phyloP scores from a whole-genome alignment of 306 rosid species.

The Dryas octopetala region DNA sequence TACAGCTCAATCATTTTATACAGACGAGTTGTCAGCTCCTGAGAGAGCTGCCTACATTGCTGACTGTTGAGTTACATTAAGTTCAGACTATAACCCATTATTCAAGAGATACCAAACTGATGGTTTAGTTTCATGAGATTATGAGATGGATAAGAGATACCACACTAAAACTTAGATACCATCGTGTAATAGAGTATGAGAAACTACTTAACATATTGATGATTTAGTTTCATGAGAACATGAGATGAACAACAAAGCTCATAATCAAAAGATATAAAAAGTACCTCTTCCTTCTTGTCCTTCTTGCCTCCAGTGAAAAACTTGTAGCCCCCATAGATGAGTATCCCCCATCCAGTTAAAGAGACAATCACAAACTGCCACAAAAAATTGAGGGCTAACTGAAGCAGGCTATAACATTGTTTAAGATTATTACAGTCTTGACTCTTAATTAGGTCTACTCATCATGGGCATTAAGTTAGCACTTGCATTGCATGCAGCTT shows the following conservation, averaged over 20 bases:
- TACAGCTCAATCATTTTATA: not conserved
- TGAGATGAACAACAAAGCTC: not conserved
- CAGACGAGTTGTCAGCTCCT: not conserved
- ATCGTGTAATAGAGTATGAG: not conserved
- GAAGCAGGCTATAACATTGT: not conserved
- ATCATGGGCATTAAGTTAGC: not conserved
- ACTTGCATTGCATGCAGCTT: not conserved
- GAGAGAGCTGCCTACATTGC: not conserved
- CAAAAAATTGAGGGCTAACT: conserved; percentile 13
- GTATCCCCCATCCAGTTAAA: conserved; percentile 48
- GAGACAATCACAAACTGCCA: conserved; percentile 60
- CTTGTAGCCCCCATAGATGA: conserved; percentile 49
- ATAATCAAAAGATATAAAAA: conserved; percentile 1
- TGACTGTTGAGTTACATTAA: too few relatives aligned
- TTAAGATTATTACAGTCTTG: not conserved
- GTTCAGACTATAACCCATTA: not conserved
- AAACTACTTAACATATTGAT: not conserved
- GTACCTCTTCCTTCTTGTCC: conserved; percentile 59
- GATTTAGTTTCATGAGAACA: not conserved
- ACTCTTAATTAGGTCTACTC: not conserved
- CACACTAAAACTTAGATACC: not conserved
- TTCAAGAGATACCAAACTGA: not conserved
- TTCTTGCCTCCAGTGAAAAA: conserved; percentile 41
- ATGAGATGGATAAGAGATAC: not conserved
- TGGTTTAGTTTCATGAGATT: not conserved